Conservation (phyloP, 768 basidiomycete genomes). For the Favolaschia claudopus region DNA sequence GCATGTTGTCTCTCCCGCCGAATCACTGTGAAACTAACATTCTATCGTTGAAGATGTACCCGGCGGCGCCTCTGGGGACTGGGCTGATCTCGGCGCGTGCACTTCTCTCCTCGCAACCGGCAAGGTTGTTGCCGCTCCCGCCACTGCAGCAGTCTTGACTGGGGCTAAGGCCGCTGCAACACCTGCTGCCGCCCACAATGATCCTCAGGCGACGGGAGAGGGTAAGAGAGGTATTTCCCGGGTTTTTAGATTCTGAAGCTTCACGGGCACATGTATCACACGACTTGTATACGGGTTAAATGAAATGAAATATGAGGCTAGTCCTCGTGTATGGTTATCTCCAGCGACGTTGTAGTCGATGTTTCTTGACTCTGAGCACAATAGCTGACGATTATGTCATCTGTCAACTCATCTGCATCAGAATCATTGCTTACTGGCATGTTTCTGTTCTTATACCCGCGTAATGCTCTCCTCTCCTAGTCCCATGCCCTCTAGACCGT, state of each 20-base stretch:
- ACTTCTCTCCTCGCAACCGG: slow-evolving; percentile 12
- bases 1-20: slow-evolving; percentile 41
- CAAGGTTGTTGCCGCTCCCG: slow-evolving; percentile 3
- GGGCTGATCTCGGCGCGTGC: slow-evolving; percentile 45
- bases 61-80: slow-evolving; percentile 33
- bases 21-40: slow-evolving; percentile 1
- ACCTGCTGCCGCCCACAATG: neutral
- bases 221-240: slow-evolving; percentile 9
- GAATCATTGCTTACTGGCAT: too few species aligned
- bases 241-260: slow-evolving; percentile 16
- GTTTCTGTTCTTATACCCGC: too few species aligned
- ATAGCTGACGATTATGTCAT: too few species aligned
- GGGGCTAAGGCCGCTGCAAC: neutral
- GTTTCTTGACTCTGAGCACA: too few species aligned
- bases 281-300: too few species aligned
- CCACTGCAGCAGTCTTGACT: slow-evolving; percentile 11
- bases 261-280: neutral
- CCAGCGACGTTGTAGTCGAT: too few species aligned
- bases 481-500: too few species aligned
- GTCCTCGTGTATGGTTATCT: too few species aligned
- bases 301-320: too few species aligned
- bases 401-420: too few species aligned
- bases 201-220: slow-evolving; percentile 7
- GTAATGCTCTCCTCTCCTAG: slow-evolving; percentile 10
- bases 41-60: neutral